These are phyloP conservation scores for Lodderomyces elongisporus DNA, from an alignment of 1,139 yeast species.

Conservation along the genomic window DNA sequence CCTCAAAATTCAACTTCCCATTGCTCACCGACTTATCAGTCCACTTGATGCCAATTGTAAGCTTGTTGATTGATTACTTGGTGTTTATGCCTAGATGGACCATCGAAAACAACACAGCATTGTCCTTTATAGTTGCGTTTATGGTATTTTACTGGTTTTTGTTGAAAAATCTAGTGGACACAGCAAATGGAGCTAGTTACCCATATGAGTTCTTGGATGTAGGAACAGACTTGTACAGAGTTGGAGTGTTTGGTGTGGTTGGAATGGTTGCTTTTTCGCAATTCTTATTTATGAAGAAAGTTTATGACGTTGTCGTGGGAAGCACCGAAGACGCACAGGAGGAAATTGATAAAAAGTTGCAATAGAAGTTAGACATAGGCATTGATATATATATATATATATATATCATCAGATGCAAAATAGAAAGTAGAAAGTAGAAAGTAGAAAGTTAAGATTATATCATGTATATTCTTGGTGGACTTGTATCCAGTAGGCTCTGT, in stretches of 20 bases:
- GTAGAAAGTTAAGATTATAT: no score
- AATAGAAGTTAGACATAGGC: no score
- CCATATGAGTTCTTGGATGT: conserved; percentile 69
- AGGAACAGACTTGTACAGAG: conserved; percentile 36
- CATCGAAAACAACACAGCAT: conserved; percentile 33
- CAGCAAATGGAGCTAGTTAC: conserved; percentile 43
- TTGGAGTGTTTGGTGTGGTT: conserved; percentile 46
- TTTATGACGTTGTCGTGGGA: conserved; percentile 22
- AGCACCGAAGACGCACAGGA: conserved; percentile 15
- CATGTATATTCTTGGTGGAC: no score
- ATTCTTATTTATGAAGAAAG: conserved; percentile 24
- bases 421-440: no score
- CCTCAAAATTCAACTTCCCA: conserved; percentile 33
- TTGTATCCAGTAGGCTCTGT: no score
- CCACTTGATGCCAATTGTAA: conserved; percentile 54
- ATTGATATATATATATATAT: no score
- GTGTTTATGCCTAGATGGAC: conserved; percentile 49
- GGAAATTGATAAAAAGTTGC: conserved; percentile 14
- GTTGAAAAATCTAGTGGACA: conserved; percentile 44
- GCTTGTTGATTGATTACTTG: conserved; percentile 50
- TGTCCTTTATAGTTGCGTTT: conserved; percentile 31
- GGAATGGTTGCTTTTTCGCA: conserved; percentile 41
- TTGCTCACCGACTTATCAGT: conserved; percentile 49
- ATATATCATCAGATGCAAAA: no score
- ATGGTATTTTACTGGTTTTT: conserved; percentile 51